Base-by-base conservation (phyloP, 2,329 filamentous ascomycete species). In the Colletotrichum sp. region DNA sequence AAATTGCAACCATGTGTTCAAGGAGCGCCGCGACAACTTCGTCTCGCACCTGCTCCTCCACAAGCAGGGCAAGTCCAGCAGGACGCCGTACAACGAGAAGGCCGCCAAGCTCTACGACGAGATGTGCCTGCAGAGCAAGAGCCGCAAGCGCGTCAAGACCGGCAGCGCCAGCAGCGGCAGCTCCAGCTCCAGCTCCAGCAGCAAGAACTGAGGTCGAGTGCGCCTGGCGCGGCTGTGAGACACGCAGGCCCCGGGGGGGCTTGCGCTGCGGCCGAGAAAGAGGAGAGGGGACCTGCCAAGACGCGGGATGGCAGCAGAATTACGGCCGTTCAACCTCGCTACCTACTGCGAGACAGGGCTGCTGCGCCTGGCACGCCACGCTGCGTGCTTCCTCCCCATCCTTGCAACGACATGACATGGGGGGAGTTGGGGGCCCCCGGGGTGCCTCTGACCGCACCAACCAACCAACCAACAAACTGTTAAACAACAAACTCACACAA, bases 1-100 rank as follows among this genome's bases (percentile, higher is more conserved):
- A 39, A 76, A 76, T 28, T 75, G 73, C 64, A 75, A 75, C 70
- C 76, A 78, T 55, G 75, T 75, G 4, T 78, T 78, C 66, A 78
- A 77, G 75, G 77, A 78, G 48, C 76, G 78, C 68, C 72, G 77
- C 28, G 78, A 79, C 71, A 79, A 79, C 76, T 79, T 78, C 71
- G 77, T 78, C 65, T 76, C 77, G 6, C 78, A 79, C 69, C 75
- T 79, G 26, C 74, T 71, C 68, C 78, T 78, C 15, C 78, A 79
- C 76, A 77, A 78, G 72, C 72, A 74, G 67, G 78, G 77, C 67
- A 78, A 78, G 71, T 77, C 74, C 67, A 77, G 74, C 67, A 77
- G 77, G 55, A 78, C 77, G 12, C 77, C 77, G 8, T 78, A 77
- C 71, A 78, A 75, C 65, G 77, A 78, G 43, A 76, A 74, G 59